These are phyloP conservation scores for Pleurostoma richardsiae DNA, from an alignment of 2,329 filamentous ascomycete genomes.

Conservation along the genomic window DNA sequence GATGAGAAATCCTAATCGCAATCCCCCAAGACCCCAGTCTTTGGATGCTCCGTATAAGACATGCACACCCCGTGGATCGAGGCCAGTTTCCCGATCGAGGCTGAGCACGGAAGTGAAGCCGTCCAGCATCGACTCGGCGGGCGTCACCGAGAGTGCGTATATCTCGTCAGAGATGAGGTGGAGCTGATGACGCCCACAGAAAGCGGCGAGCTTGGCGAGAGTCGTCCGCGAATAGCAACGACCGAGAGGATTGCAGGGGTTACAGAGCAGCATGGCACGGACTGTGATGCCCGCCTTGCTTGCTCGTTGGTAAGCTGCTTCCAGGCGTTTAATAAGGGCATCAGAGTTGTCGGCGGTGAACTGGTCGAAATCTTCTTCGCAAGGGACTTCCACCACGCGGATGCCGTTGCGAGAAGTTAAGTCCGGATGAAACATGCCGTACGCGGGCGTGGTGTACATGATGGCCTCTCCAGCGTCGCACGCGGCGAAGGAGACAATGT, in stretches of 20 bases:
- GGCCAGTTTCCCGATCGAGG: not conserved
- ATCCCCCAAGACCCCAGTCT: too few species aligned
- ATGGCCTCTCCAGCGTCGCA: constrained; percentile 5
- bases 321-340: constrained; percentile 1
- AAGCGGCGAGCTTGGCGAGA: constrained; percentile 4
- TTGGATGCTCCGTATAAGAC: too few species aligned
- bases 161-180: constrained; percentile 8
- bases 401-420: constrained; percentile 6
- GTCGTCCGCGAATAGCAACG: constrained; percentile 4
- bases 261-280: constrained; percentile 6
- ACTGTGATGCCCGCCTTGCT: constrained; percentile 3
- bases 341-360: too few species aligned
- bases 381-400: constrained; percentile 4
- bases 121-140: constrained; percentile 1
- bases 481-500: constrained; percentile 8
- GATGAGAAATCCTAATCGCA: too few species aligned
- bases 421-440: constrained; percentile 8
- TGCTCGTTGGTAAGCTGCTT: constrained; percentile 3
- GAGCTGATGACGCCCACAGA: constrained; percentile 4
- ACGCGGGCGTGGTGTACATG: constrained; percentile 6
- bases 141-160: constrained; percentile 1
- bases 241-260: constrained; percentile 8
- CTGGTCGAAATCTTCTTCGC: constrained; percentile 1
- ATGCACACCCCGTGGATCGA: too few species aligned
- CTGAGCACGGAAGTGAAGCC: constrained; percentile 5